Evolutionary conservation across 768 basidiomycete genomes (phyloP), one percentile per base, ranked within the genome.

Genomic region (Rubroboletus satanas): DNA sequence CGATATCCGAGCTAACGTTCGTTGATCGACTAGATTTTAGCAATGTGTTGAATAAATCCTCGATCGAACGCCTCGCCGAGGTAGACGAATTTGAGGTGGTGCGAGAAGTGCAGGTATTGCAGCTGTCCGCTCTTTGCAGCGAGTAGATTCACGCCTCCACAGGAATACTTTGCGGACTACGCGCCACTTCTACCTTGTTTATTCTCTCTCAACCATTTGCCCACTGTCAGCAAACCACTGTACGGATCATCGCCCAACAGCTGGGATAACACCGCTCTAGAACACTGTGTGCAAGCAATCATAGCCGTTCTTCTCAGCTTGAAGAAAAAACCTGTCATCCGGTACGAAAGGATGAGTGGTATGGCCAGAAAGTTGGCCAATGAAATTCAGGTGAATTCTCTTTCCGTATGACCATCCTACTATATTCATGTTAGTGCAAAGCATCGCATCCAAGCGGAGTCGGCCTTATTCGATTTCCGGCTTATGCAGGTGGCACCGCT

Each of bases 131-230:
- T 54, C 45, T 36, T 51, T 37, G 42, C n/a, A 33, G 17, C n/a
- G 14, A 38, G 4, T 37, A 5, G 45, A 31, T 42, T 60, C 42
- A 58, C 52, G 11, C 33, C 8, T 43, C 55, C 41, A 55, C 76
- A 93, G 94, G 97, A 99, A 82, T 93, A 93, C 75, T 99, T 98
- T 71, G 94, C 93, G 60, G 97, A 99, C 71, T 98, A 94, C 63
- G 82, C 91, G 1, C 93, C 96, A 0, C 77, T 98, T 43, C 75
- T 93, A 2, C 87, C 93, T 1, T 89, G 79, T 38, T 75, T 98
- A 23, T 98, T 96, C 75, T 92, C 94, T 14, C 73, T 98, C 42
- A 90, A 90, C 62, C 82, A 93, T 66, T 74, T 74, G 0, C 91
- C 94, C 1, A 79, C 83, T 0, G 62, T 75, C 12, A 72, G 77